Evolutionary conservation across 2,329 filamentous ascomycete species (phyloP), one percentile per base, ranked within the genome.

Genomic region (Rhinocladiella similis): DNA sequence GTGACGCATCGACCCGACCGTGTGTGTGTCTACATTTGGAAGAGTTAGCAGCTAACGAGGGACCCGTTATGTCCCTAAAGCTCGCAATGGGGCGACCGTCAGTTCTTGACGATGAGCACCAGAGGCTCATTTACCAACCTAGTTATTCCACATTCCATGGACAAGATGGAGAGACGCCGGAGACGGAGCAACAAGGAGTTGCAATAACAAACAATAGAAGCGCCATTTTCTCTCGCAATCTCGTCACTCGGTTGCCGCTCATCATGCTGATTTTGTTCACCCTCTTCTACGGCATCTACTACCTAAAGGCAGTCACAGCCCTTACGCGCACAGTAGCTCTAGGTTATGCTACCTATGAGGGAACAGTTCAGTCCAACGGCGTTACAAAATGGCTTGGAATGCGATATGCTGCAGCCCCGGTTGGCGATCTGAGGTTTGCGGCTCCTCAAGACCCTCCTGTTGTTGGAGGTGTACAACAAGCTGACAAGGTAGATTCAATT

Each of bases 381-480:
- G 74, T 91, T 47, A 84, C 81, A 2, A 80, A 87, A 69, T 93
- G 88, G 87, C 78, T 90, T 6, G 89, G 88, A 1, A 83, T 94
- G 61, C 83, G 88, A 42, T 94, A 84, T 73, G 89, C 89, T 1
- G 84, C 86, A 4, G 77, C 88, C 13, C 89, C 89, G 0, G 54
- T 88, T 1, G 86, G 85, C 1, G 65, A 81, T 5, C 68, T 89
- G 57, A 80, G 90, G 18, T 93, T 91, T 67, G 76, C 79, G 51
- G 83, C 84, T 12, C 88, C 90, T 0, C 75, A 80, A 64, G 85
- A 89, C 68, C 88, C 89, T 1, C 60, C 72, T 0, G 63, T 68
- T 1, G 72, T 75, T 16, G 57, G 71, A 2, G 75, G 72, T 1
- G 67, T 82, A 3, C 79, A 84, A 54, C 65, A 77, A 53, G 87